These are phyloP conservation scores for Penicillium coffeae DNA, from an alignment of 495 filamentous ascomycete species.

Conservation along the genomic window DNA sequence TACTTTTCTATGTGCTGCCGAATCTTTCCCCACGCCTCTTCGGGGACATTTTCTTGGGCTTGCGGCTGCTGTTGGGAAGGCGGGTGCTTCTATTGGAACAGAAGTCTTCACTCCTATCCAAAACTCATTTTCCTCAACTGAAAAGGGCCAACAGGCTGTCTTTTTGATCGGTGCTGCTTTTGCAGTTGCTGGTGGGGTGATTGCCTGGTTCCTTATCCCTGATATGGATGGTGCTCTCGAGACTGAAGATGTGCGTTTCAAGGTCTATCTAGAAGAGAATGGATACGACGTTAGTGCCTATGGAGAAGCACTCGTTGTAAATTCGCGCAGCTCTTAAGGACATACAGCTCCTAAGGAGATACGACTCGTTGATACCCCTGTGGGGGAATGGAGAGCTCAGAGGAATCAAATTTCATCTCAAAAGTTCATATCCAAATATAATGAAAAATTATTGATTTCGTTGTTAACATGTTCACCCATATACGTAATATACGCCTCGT, in stretches of 20 bases:
- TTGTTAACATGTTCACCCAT: no score
- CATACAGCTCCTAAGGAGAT: no score
- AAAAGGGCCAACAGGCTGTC: slow-evolving; percentile 42
- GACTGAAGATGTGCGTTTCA: slow-evolving; percentile 41
- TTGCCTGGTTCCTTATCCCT: slow-evolving; percentile 45
- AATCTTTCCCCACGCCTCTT: slow-evolving; percentile 49
- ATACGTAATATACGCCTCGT: no score
- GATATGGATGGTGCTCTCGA: slow-evolving; percentile 44
- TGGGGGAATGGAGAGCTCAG: no score
- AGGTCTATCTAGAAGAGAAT: slow-evolving; percentile 39
- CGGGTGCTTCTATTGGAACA: slow-evolving; percentile 47
- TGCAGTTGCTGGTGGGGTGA: slow-evolving; percentile 33
- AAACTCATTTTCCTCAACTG: slow-evolving; percentile 30
- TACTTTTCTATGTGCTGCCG: slow-evolving; percentile 41
- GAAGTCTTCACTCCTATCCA: slow-evolving; percentile 45
- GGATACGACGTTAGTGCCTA: slow-evolving; percentile 37
- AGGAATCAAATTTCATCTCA: no score
- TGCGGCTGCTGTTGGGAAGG: slow-evolving; percentile 47
- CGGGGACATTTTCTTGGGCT: slow-evolving; percentile 48
- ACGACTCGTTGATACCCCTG: no score
- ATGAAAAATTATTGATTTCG: no score
- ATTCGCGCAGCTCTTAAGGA: no score
- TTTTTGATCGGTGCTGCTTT: slow-evolving; percentile 47
- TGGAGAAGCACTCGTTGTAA: no score
- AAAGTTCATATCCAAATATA: no score